Conservation (phyloP, 345 rosid genomes). For the Eucalyptus caleyi region DNA sequence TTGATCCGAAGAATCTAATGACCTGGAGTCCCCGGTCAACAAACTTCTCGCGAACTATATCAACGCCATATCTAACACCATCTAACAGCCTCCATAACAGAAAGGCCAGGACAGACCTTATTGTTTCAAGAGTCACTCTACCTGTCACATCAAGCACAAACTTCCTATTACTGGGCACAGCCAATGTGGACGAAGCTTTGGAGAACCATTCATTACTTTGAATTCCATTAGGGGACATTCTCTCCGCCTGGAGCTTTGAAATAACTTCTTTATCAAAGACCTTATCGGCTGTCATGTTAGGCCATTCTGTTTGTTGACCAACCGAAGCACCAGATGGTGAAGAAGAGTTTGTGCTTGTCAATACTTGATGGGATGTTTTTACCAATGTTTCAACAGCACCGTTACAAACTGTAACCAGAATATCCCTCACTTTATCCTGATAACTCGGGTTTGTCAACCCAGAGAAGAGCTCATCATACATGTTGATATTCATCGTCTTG, state of each 20-base stretch:
- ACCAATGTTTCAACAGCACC: slow-evolving; percentile 74
- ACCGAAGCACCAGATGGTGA: slow-evolving; percentile 4
- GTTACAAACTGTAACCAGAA: slow-evolving; percentile 70
- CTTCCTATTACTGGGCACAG: slow-evolving; percentile 63
- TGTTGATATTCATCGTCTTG: slow-evolving; percentile 72
- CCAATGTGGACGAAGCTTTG: slow-evolving; percentile 14
- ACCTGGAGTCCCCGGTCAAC: slow-evolving; percentile 56
- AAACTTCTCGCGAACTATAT: slow-evolving; percentile 41
- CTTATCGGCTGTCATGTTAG: not conserved
- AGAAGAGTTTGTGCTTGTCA: slow-evolving; percentile 25
- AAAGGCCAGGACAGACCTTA: slow-evolving; percentile 49
- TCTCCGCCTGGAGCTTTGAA: slow-evolving; percentile 1
- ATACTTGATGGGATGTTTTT: slow-evolving; percentile 65
- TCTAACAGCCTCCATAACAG: slow-evolving; percentile 54
- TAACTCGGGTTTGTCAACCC: slow-evolving; percentile 89
- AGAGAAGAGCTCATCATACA: slow-evolving; percentile 65
- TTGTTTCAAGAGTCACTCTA: slow-evolving; percentile 67
- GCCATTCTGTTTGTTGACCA: slow-evolving; percentile 12
- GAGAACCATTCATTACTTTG: not conserved
- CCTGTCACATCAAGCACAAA: slow-evolving; percentile 91
- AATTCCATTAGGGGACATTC: slow-evolving; percentile 11
- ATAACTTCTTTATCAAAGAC: slow-evolving; percentile 3
- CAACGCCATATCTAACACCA: slow-evolving; percentile 34
- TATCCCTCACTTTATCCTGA: slow-evolving; percentile 41
- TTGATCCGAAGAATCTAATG: slow-evolving; percentile 50